Evolutionary conservation across 176 grass and related monocot species (phyloP), one percentile per base, ranked within the genome.

Genomic region (Tillandsia fasciculata): DNA sequence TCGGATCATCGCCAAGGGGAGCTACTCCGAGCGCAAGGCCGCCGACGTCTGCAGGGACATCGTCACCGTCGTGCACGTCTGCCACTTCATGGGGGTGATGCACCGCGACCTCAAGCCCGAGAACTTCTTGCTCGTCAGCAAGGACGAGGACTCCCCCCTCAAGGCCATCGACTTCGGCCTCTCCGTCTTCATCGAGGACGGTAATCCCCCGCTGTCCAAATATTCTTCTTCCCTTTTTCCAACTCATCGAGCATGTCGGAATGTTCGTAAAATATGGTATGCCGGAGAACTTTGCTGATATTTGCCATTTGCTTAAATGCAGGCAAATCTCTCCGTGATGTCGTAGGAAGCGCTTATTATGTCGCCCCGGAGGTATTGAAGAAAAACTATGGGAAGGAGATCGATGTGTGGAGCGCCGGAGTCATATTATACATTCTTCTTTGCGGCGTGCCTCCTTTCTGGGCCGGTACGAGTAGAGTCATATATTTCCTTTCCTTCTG

Each of bases 341-440:
- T 82, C 23, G 87, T 96, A 17, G 91, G 91, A 64, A 91, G 80
- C 54, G 77, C 85, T 8, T 91, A 88, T 79, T 91, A 91, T 17
- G 85, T 96, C 29, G 88, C 91, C 18, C 91, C 85, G 51, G 88
- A 96, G 66, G 85, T 96, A 26, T 10, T 96, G 66, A 52, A 51
- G 14, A 58, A 13, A 49, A 91, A 80, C 3, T 96, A 96, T 5
- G 91, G 88, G n/a, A 91, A 72, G 80, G 91, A 96, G 49, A 83
- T 82, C 8, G 91, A 91, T 63, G 70, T 96, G 8, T 96, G 88
- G 88, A 96, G 88, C 9, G 88, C 91, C 3, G 88, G 91, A 57
- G 71, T 96, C 26, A 96, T 96, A 53, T 54, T 96, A 52, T 96
- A 91, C 49, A 91, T 91, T 76, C 88, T 96, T 50, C 58, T 96